A percentile compares a stretch with the other conserved stretches of the same genome.
These are phyloP conservation scores for Mucor racemosus DNA, from an alignment of 371 early-diverging fungal genomes.

Conservation along the genomic window DNA sequence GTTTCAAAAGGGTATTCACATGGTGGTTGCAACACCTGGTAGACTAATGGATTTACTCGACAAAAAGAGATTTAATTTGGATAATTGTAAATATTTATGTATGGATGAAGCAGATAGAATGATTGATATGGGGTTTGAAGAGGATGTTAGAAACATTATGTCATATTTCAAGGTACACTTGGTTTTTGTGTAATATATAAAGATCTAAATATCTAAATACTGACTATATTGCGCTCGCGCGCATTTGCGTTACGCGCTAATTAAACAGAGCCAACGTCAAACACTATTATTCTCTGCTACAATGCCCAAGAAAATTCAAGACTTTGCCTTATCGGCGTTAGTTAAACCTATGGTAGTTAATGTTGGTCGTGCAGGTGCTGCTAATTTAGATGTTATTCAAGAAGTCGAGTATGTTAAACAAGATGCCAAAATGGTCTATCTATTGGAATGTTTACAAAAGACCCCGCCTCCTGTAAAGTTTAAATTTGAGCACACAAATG, in stretches of 20 bases:
- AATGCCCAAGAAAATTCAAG: constrained; percentile 98
- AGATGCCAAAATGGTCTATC: constrained; percentile 88
- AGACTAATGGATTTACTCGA: constrained; percentile 86
- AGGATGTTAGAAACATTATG: constrained; percentile 92
- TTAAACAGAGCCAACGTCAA: constrained; percentile 68
- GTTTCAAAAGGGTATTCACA: constrained; percentile 69
- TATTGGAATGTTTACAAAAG: constrained; percentile 92
- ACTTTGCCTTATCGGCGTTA: constrained; percentile 89
- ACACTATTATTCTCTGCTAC: constrained; percentile 95
- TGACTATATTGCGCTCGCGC: no score
- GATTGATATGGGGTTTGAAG: constrained; percentile 98
- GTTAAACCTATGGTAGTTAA: constrained; percentile 95
- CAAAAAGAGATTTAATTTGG: constrained; percentile 82
- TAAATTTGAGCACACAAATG: background rate
- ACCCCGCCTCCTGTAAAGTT: constrained; percentile 87
- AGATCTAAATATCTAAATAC: no score
- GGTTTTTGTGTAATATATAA: background rate
- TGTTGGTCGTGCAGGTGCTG: constrained; percentile 98
- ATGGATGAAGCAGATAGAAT: constrained; percentile 99
- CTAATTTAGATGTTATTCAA: constrained; percentile 97
- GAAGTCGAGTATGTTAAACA: constrained; percentile 97
- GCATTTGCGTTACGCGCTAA: no score
- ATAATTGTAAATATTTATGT: constrained; percentile 84
- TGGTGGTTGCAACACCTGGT: constrained; percentile 97
- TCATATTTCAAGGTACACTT: constrained; percentile 81